These are phyloP conservation scores for Fusarium pseudograminearum DNA, from an alignment of 2,329 filamentous ascomycete genomes.

Conservation along the genomic window DNA sequence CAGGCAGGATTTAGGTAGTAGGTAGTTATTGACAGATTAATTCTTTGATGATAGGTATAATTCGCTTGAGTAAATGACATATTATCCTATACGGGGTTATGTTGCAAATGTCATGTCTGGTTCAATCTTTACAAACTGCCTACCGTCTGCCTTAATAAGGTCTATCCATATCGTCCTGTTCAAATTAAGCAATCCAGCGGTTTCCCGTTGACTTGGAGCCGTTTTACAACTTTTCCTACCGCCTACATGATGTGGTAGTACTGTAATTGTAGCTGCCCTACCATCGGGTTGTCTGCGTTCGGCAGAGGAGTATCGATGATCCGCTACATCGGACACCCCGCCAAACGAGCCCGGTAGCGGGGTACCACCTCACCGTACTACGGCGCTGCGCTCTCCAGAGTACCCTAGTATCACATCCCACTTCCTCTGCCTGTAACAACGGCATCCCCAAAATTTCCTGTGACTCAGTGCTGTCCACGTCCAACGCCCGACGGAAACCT, in stretches of 20 bases:
- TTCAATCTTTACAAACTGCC: not conserved
- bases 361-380: slow-evolving; percentile 23
- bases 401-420: slow-evolving; percentile 30
- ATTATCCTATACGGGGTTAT: not conserved
- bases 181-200: too few relatives aligned
- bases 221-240: not conserved
- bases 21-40: not conserved
- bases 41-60: not conserved
- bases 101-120: not conserved
- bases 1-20: not conserved
- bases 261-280: not conserved
- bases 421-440: slow-evolving; percentile 24
- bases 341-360: slow-evolving; percentile 38
- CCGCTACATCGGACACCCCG: slow-evolving; percentile 46
- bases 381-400: not conserved
- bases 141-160: not conserved
- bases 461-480: slow-evolving; percentile 53
- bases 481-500: slow-evolving; percentile 40
- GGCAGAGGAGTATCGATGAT: slow-evolving; percentile 50
- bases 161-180: not conserved
- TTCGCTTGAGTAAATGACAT: not conserved
- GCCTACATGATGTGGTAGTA: not conserved
- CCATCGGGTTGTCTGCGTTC: not conserved
- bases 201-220: not conserved
- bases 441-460: slow-evolving; percentile 55